Evolutionary conservation across 208 protist genomes (phyloP).

Genomic region (Trypanosoma rangeli): DNA sequence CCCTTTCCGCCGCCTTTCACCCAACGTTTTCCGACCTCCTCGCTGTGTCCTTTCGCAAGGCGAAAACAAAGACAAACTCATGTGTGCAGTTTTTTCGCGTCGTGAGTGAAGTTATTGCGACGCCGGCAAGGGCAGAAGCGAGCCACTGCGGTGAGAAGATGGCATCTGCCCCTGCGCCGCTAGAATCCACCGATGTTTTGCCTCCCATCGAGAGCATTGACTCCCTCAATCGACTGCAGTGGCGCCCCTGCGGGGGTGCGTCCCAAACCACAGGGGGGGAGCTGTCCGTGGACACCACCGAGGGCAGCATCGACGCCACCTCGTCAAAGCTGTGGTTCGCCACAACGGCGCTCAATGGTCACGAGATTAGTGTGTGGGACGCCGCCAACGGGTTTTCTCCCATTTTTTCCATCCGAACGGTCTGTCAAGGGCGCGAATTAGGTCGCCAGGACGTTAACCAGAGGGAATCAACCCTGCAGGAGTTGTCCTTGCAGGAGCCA

Average conservation of each 20-base stretch:
- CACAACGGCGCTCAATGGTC: slow-evolving; percentile 54
- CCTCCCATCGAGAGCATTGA: slow-evolving; percentile 67
- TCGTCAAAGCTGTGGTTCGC: slow-evolving; percentile 83
- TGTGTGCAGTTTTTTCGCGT: slow-evolving; percentile 67
- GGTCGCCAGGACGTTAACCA: neutral
- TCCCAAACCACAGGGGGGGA: neutral
- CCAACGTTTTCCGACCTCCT: slow-evolving; percentile 79
- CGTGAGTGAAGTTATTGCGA: slow-evolving; percentile 13
- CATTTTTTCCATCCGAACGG: slow-evolving; percentile 44
- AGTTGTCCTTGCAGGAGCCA: slow-evolving; percentile 32
- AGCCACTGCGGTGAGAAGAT: neutral
- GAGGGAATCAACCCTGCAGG: slow-evolving; percentile 23
- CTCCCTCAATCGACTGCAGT: slow-evolving; percentile 57
- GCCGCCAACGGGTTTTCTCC: slow-evolving; percentile 64
- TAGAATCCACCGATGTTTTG: slow-evolving; percentile 44
- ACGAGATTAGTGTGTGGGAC: slow-evolving; percentile 81
- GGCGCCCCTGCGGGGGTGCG: slow-evolving; percentile 50
- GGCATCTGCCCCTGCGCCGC: slow-evolving; percentile 5
- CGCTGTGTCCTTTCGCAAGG: slow-evolving; percentile 66
- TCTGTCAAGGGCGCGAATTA: slow-evolving; percentile 2
- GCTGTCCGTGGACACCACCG: slow-evolving; percentile 2
- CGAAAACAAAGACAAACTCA: slow-evolving; percentile 67
- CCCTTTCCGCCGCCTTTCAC: slow-evolving; percentile 67
- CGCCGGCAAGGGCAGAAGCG: neutral
- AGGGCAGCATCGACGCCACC: slow-evolving; percentile 35